phyloP scores from a whole-genome alignment of 164 flowering plant genomes.

The grape (Vitis vinifera) region ASM3070453v1 NC_081812.1:15753501-15754000 shows the following conservation, averaged over 20 bases:
- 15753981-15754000: too few species aligned
- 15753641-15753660: background rate
- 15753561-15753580: slow-evolving; percentile 29
- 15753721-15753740: slow-evolving; percentile 1
- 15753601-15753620: slow-evolving; percentile 49
- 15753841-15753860: slow-evolving; percentile 8
- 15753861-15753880: background rate
- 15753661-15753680: background rate
- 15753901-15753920: too few species aligned
- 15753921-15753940: too few species aligned
- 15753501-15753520: slow-evolving; percentile 37
- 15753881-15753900: background rate
- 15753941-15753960: too few species aligned
- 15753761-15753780: slow-evolving; percentile 4
- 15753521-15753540: slow-evolving; percentile 38
- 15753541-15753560: slow-evolving; percentile 24
- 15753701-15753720: background rate
- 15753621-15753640: background rate
- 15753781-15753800: background rate
- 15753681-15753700: background rate
- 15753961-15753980: too few species aligned
- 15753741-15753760: slow-evolving; percentile 8
- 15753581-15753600: slow-evolving; percentile 34
- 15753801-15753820: background rate
- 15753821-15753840: background rate